Base-by-base conservation (phyloP, 2,329 filamentous ascomycete species). In the Cadophora sp. region DNA sequence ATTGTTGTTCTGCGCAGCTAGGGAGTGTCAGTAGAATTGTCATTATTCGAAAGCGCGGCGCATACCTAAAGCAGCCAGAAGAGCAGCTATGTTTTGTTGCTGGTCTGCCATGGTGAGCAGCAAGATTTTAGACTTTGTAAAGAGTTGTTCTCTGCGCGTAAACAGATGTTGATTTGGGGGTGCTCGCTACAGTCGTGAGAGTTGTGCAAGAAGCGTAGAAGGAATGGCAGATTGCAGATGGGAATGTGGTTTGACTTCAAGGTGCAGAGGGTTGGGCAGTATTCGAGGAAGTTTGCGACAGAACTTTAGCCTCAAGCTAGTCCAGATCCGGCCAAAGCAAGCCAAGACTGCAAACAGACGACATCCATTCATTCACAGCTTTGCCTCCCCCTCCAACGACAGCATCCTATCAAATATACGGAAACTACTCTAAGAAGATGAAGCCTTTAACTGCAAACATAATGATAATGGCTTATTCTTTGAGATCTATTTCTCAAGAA, bases 1-100 rank as follows among this genome's bases (percentile, higher is more conserved):
- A 65, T 81, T 80, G 51, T 82, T 80, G 61, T 81, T 80, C 70
- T 84, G 81, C 27, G 84, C 82, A 72, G 84, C 84, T 83, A 70
- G n/a, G 64, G 55, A 20, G 43, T 36, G 58, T 74, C 62, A 75
- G 72, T 62, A 66, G 59, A 39, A 58, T 6, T 58, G 5, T 24
- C 39, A 55, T 22, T 24, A 43, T n/a, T 30, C 45, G 9, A 16
- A 9, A 45, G 20, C 33, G 13, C 14, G 58, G 30, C 60, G 47
- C 73, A 71, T 75, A 83, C 82, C 82, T 62, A 85, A 78, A 58
- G 83, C 83, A 66, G 83, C 83, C 62, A 85, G 77, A 71, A 85
- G 84, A 53, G 82, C 80, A 45, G 80, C 80, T 70, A 85, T 83
- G 73, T 83, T 83, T 18, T 80, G 77, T 73, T 79, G 79, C 72